A percentile compares a stretch with the other conserved stretches of the same genome.
phyloP scores from a whole-genome alignment of 163 green algal genomes.

The Chlorella variabilis region DNA sequence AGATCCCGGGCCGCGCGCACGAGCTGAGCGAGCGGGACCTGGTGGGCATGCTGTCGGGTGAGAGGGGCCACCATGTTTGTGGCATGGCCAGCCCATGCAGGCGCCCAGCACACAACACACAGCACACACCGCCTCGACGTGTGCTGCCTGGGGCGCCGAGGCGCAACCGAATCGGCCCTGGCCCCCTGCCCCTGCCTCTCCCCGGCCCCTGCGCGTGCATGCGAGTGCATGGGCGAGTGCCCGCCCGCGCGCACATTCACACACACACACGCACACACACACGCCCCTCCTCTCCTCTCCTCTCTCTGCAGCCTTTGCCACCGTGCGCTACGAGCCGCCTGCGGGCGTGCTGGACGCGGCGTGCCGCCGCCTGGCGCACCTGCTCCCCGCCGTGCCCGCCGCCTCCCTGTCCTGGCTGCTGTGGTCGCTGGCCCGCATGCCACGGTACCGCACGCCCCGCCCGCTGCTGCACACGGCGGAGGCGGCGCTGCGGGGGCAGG shows the following conservation, averaged over 20 bases:
- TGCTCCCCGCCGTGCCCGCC: background rate
- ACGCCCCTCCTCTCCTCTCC: too few species aligned
- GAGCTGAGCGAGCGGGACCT: background rate
- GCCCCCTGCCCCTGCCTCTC: too few species aligned
- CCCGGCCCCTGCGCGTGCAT: too few species aligned
- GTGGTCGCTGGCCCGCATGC: conserved; percentile 14
- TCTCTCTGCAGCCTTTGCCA: conserved; percentile 14
- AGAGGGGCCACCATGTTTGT: background rate
- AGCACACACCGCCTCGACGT: too few species aligned
- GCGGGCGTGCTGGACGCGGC: background rate
- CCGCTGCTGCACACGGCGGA: conserved; percentile 23
- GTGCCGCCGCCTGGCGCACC: background rate
- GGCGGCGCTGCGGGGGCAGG: background rate
- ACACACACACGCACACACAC: too few species aligned
- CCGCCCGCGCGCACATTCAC: too few species aligned
- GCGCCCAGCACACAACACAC: too few species aligned
- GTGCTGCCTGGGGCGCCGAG: too few species aligned
- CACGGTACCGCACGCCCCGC: background rate
- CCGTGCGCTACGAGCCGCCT: background rate
- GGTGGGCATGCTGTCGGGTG: conserved; percentile 4
- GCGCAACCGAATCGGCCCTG: too few species aligned
- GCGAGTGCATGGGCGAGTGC: too few species aligned
- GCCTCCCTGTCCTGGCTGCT: conserved; percentile 30
- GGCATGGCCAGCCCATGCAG: background rate
- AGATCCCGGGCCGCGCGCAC: background rate